Base-by-base conservation (phyloP, 1,139 yeast genomes). In the Geotrichum candidum region DNA sequence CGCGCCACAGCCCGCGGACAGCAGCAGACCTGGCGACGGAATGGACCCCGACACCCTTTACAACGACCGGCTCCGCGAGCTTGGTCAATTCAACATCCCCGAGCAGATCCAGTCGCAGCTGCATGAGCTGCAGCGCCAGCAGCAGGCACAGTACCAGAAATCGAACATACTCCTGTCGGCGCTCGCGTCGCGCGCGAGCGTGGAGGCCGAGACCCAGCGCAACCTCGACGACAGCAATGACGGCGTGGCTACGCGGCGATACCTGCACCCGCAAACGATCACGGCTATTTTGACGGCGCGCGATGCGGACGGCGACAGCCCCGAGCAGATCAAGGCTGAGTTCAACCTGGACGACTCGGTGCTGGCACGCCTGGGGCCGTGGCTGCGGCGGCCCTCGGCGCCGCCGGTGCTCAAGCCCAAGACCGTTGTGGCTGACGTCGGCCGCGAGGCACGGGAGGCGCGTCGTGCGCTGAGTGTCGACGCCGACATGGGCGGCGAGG, bases 181-280 rank as follows among this genome's bases (percentile, higher is more conserved):
- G 23, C 51, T 58, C 18, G 29, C 25, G 45, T 48, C 57, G 25
- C 52, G 61, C 22, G 53, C 38, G 6, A 15, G 15, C 6, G 52
- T 58, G 3, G 27, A 52, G 33, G 54, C 57, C 25, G 55, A 48
- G 31, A 33, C 15, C 22, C 25, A 58, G 27, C 31, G 50, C n/a
- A 18, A 18, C 48, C 13, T 15, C 18, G 35, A 53, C 33, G n/a
- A 35, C 35, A 22, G 51, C 35, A 10, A 25, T 35, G 54, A 31
- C 54, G 51, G 46, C 11, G 33, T 3, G 6, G 51, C 46, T 13
- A 11, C 9, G 41, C 29, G 53, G 23, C 25, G n/a, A 10, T 58
- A 50, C 22, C 35, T 58, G 27, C 69, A 65, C 23, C 64, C 67
- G 11, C 65, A 58, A 35, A 68, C 70, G 11, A 65, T 68, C 51